Evolutionary conservation across 2,329 filamentous ascomycete species (phyloP).

Genomic region (Neonectria ditissima): DNA sequence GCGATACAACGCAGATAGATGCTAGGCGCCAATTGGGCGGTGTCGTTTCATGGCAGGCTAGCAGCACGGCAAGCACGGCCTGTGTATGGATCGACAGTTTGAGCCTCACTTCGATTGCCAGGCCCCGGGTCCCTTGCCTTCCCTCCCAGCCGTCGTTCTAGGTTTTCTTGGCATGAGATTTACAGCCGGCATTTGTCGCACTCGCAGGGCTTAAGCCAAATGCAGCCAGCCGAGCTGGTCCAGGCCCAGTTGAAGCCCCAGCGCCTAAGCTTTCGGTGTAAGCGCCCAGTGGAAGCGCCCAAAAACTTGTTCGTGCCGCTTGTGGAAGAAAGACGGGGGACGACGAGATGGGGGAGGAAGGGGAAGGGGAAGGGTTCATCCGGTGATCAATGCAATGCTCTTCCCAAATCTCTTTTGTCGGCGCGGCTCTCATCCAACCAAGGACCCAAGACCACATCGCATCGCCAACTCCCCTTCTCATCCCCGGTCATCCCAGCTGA

Average conservation of each 20-base stretch:
- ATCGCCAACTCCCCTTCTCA: neutral
- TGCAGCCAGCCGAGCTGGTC: too few species aligned
- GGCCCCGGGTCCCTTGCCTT: too few species aligned
- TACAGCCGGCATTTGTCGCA: neutral
- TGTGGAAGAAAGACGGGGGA: too few species aligned
- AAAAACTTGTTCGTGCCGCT: too few species aligned
- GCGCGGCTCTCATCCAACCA: neutral
- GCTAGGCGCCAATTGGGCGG: neutral
- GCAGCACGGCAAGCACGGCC: neutral
- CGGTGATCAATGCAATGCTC: too few species aligned
- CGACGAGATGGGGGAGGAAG: too few species aligned
- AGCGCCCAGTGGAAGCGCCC: too few species aligned
- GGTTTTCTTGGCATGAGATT: neutral
- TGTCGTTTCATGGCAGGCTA: conserved; percentile 33
- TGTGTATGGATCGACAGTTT: conserved; percentile 12
- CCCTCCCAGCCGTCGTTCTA: too few species aligned
- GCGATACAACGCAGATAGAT: neutral
- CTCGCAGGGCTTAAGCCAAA: too few species aligned
- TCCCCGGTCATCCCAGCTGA: neutral
- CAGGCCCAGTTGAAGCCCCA: too few species aligned
- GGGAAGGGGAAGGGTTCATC: too few species aligned
- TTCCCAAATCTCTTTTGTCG: neutral
- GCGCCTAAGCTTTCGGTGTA: too few species aligned
- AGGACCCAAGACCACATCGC: neutral
- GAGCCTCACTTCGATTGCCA: conserved; percentile 17